Evolutionary conservation across 192 early-diverging fungal species (phyloP), one percentile per base, ranked within the genome.

Genomic region (Umbelopsis isabellina): DNA sequence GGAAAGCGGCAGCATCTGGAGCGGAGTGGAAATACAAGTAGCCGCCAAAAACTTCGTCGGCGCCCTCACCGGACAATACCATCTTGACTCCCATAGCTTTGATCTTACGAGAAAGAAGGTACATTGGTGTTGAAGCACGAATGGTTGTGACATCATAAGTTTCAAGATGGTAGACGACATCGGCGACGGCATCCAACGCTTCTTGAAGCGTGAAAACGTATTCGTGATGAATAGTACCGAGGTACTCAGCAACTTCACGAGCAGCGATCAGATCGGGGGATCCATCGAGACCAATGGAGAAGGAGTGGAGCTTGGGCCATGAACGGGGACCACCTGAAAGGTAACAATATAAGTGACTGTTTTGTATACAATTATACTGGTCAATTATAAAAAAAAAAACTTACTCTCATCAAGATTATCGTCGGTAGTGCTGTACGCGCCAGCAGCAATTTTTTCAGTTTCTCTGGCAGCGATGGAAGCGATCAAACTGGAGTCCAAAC

Each of bases 111-210:
- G 93, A 95, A 48, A 99, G 82, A 45, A 99, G 88, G 83, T 98
- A 99, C 97, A 99, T 99, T 67, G 97, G 97, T n/a, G 97, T 99
- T 23, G 93, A 95, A 3, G 97, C 97, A 49, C 97, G 90, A 73
- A 99, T 88, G 33, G 97, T 99, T 35, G 97, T 99, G 16, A 99
- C 97, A 81, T 99, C 97, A 82, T 99, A 99, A 0, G 97, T 99
- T 83, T 99, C 97, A 46, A 99, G 82, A 79, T 99, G 96, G 76
- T 94, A 93, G 79, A 99, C 93, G 64, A 99, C 94, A 81, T 99
- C 97, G 52, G 84, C 85, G 27, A 99, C 85, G 16, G 97, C 96
- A 80, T 99, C 97, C 20, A 97, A 79, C 30, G 95, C 97, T 80
- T 99, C 97, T 78, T 98, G 90, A 46, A 97, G 82, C 6, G 95